Evolutionary conservation across 192 early-diverging fungal species (phyloP).

Genomic region (Lunasporangiospora selenospora): DNA sequence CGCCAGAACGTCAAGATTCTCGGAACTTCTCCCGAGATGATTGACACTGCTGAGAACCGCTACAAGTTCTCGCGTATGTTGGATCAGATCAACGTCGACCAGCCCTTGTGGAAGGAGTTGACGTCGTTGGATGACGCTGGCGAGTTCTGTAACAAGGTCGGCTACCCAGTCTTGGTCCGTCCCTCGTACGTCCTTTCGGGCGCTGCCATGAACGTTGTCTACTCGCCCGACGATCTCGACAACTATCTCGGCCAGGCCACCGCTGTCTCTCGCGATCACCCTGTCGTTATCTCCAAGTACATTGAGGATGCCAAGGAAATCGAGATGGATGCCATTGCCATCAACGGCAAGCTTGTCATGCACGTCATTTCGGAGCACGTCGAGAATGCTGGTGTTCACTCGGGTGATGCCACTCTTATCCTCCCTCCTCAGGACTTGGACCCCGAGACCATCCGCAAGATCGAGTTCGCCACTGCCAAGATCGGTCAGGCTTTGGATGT

Average conservation of each 20-base stretch:
- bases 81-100: slow-evolving; percentile 96
- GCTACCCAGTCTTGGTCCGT: slow-evolving; percentile 95
- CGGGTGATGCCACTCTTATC: slow-evolving; percentile 96
- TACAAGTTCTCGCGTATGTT: slow-evolving; percentile 98
- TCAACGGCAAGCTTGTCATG: slow-evolving; percentile 91
- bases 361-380: slow-evolving; percentile 98
- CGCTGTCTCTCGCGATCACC: slow-evolving; percentile 91
- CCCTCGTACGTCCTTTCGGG: slow-evolving; percentile 99
- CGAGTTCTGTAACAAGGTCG: slow-evolving; percentile 86
- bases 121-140: slow-evolving; percentile 87
- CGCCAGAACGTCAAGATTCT: slow-evolving; percentile 93
- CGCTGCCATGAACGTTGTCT: slow-evolving; percentile 97
- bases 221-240: slow-evolving; percentile 81
- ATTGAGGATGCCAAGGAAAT: slow-evolving; percentile 99
- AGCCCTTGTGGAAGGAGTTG: slow-evolving; percentile 97
- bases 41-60: slow-evolving; percentile 96
- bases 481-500: slow-evolving; percentile 93
- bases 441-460: slow-evolving; percentile 92
- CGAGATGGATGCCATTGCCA: slow-evolving; percentile 98
- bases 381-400: slow-evolving; percentile 99
- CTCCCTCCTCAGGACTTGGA: slow-evolving; percentile 96
- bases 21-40: slow-evolving; percentile 96
- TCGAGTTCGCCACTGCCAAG: slow-evolving; percentile 90
- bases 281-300: slow-evolving; percentile 98
- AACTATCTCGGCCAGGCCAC: slow-evolving; percentile 90